Evolutionary conservation across 306 rosid species (phyloP).

Genomic region (Prunus salicina): DNA sequence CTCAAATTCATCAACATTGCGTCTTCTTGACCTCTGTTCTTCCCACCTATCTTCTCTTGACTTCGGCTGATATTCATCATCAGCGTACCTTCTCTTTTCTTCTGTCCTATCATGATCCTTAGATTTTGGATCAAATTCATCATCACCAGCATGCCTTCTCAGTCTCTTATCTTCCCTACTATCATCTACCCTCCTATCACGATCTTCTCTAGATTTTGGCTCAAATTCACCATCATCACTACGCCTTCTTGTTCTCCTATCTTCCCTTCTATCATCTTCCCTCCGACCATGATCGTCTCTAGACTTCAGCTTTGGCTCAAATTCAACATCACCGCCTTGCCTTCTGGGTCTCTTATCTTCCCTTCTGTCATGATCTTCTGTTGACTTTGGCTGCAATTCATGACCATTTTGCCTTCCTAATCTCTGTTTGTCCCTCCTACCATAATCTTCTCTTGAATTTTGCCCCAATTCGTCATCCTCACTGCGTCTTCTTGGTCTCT

Average conservation of each 20-base stretch:
- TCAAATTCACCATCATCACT: conserved; percentile 35
- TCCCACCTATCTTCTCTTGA: conserved; percentile 54
- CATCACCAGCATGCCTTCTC: conserved; percentile 24
- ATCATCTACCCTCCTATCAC: conserved; percentile 37
- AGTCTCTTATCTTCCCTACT: conserved; percentile 42
- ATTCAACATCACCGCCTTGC: conserved; percentile 28
- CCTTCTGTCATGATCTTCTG: conserved; percentile 44
- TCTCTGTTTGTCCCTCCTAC: conserved; percentile 45
- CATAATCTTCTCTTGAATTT: conserved; percentile 31
- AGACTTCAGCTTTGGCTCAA: conserved; percentile 37
- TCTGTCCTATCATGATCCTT: conserved; percentile 47
- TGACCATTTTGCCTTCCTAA: conserved; percentile 33
- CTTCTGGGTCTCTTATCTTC: conserved; percentile 48
- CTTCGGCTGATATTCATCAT: conserved; percentile 36
- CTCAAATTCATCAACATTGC: conserved; percentile 13
- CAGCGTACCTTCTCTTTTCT: conserved; percentile 36
- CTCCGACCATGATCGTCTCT: conserved; percentile 37
- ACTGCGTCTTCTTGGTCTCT: conserved; percentile 26
- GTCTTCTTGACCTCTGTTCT: conserved; percentile 41
- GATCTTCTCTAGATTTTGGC: conserved; percentile 51
- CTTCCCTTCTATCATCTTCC: conserved; percentile 41
- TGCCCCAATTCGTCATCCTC: conserved; percentile 31
- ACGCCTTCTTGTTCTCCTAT: conserved; percentile 37
- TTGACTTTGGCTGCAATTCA: conserved; percentile 33
- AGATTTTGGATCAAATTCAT: conserved; percentile 43